A percentile compares a stretch with the other conserved stretches of the same genome.
phyloP scores from a whole-genome alignment of 441 rosid genomes.

The Populus tomentosa region DNA sequence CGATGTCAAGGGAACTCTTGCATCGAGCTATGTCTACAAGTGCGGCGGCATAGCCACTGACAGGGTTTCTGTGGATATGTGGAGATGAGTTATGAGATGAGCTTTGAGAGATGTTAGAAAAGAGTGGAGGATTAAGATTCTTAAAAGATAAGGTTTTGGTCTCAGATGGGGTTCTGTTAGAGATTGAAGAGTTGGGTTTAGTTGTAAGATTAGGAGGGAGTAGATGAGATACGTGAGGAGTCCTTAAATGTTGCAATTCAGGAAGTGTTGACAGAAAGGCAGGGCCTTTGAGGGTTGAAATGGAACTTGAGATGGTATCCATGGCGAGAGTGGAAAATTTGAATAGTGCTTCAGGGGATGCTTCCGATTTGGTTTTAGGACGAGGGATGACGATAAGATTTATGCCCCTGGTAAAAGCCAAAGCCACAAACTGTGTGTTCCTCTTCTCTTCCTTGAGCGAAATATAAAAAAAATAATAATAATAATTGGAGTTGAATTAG shows the following conservation, averaged over 20 bases:
- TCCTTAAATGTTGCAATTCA: slow-evolving; percentile 25
- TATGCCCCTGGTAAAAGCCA: background rate
- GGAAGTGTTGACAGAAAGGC: slow-evolving; percentile 31
- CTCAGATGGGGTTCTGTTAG: slow-evolving; percentile 10
- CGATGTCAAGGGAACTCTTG: slow-evolving; percentile 38
- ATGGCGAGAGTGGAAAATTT: slow-evolving; percentile 18
- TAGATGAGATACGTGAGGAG: slow-evolving; percentile 17
- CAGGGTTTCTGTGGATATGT: slow-evolving; percentile 39
- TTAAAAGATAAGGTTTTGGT: slow-evolving; percentile 11
- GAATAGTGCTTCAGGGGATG: background rate
- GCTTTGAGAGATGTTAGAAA: slow-evolving; percentile 14
- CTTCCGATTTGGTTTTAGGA: background rate
- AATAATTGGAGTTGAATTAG: background rate
- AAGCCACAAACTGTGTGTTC: background rate
- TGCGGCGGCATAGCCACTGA: slow-evolving; percentile 65
- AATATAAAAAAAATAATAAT: too few species aligned
- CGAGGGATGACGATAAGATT: background rate
- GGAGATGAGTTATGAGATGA: slow-evolving; percentile 13
- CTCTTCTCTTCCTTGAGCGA: background rate
- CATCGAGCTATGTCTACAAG: slow-evolving; percentile 47
- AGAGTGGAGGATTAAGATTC: slow-evolving; percentile 12
- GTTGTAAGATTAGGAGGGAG: slow-evolving; percentile 26
- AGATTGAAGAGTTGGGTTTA: slow-evolving; percentile 16
- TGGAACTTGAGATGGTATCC: slow-evolving; percentile 53
- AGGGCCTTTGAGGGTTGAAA: slow-evolving; percentile 40